Conservation (phyloP, 164 flowering plant genomes). For the Magnolia kwangsiensis region DNA sequence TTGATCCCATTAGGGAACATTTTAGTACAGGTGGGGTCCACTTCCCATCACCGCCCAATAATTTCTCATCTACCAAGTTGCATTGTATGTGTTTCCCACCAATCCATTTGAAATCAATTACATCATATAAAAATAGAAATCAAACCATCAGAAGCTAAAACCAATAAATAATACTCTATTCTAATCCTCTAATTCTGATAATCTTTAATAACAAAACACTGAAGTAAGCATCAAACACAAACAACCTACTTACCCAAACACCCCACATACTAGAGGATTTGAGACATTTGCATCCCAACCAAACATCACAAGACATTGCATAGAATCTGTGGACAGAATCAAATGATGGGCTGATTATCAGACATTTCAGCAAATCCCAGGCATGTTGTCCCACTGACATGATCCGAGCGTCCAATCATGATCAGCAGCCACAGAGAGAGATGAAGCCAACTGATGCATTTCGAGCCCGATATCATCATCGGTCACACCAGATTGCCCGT, state of each 20-base stretch:
- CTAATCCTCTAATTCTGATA: neutral
- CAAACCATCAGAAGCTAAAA: too few species aligned
- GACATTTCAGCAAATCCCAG: slow-evolving; percentile 35
- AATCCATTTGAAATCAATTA: too few species aligned
- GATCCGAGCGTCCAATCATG: slow-evolving; percentile 29
- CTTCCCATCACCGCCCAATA: too few species aligned
- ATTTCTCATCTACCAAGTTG: too few species aligned
- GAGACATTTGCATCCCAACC: neutral
- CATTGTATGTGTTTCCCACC: too few species aligned
- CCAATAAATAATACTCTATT: too few species aligned
- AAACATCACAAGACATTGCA: too few species aligned
- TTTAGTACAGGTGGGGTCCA: too few species aligned
- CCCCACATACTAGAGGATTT: neutral
- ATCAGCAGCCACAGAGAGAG: slow-evolving; percentile 10
- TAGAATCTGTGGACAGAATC: neutral
- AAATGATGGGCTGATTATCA: neutral
- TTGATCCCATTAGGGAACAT: too few species aligned
- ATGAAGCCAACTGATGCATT: slow-evolving; percentile 27
- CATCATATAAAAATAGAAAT: too few species aligned
- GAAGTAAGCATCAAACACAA: neutral
- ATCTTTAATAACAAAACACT: neutral
- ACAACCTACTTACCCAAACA: neutral
- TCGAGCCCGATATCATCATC: slow-evolving; percentile 38
- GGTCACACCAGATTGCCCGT: slow-evolving; percentile 32
- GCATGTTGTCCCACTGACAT: slow-evolving; percentile 26